Conservation (phyloP, 139 green algal species). For the Tetradesmus lagerheimii region DNA sequence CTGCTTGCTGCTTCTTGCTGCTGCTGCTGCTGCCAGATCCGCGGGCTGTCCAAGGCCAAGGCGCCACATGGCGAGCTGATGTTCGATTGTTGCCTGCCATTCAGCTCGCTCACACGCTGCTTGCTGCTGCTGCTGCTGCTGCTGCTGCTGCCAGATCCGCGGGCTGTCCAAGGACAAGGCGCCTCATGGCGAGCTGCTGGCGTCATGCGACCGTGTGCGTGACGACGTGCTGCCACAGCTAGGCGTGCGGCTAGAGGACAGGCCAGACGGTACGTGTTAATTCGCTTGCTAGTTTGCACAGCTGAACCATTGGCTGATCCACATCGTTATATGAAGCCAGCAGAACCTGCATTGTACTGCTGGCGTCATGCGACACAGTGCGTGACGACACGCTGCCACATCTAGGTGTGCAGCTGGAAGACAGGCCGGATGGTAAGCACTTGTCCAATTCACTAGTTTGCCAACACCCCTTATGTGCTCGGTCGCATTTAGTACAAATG, state of each 20-base stretch:
- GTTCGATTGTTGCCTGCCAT: too few species aligned
- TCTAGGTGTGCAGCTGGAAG: conserved; percentile 95
- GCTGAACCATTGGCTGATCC: too few species aligned
- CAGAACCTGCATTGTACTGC: too few species aligned
- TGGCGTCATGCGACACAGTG: background rate
- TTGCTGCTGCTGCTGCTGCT: conserved; percentile 18
- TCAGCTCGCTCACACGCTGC: background rate
- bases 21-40: background rate
- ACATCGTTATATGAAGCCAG: too few species aligned
- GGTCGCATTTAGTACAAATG: too few species aligned
- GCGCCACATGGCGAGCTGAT: too few species aligned
- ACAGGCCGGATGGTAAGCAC: too few species aligned
- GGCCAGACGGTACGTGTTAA: conserved; percentile 65
- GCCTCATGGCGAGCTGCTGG: conserved; percentile 33
- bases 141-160: background rate
- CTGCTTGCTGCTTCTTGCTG: background rate
- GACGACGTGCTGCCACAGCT: conserved; percentile 90
- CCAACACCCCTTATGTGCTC: too few species aligned
- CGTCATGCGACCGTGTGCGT: conserved; percentile 75
- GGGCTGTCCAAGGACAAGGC: too few species aligned
- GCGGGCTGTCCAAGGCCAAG: background rate
- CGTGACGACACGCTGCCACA: conserved; percentile 89
- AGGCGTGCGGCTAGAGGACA: conserved; percentile 95
- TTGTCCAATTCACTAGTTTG: too few species aligned
- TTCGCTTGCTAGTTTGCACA: too few species aligned